Base-by-base conservation (phyloP, 495 filamentous ascomycete species). In the Podospora pseudopauciseta region DNA sequence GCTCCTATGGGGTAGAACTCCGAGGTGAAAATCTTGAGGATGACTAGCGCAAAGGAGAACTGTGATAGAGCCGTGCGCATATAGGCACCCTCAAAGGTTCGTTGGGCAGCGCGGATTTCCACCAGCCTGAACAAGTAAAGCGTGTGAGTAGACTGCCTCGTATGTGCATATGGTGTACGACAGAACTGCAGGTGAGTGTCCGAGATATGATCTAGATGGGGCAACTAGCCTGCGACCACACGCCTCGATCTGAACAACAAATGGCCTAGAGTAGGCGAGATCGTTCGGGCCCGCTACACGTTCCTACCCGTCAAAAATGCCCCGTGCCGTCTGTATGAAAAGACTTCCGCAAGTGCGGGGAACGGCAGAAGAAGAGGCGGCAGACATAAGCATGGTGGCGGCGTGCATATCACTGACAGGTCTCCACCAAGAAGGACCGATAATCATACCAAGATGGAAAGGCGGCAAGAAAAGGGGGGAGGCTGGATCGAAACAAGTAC, bases 71-170 rank as follows among this genome's bases (percentile, higher is more conserved):
- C 92, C 0, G 95, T 99, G 63, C 95, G 92, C 69, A 97, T 88
- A 80, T 99, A 99, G 39, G 95, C 96, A 1, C 95, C 95, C 82
- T 98, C 95, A 71, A 98, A 99, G 18, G 95, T 99, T 19, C 95
- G 86, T 78, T 99, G 95, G 4, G 94, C 91, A 0, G 94, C 94
- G 67, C 94, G 92, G 72, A 98, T 90, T 76, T 98, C 94, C 64
- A 97, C 91, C 13, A 99, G 87, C 75, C 85, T 87, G 65, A 23
- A 19, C 55, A 23, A 58, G 55, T 58, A 26, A 58, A 58, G 55
- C 11, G 55, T 58, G 55, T 58, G n/a, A 58, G 55, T 2, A 58
- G 19, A 55, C 15, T 5, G 16, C 1, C 11, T 7, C 26, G 27
- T 27, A 28, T 27, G 60, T 62, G 60, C 23, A 28, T 27, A 49